A percentile compares a stretch with the other conserved stretches of the same genome.
These are phyloP conservation scores for Fraxinus cuspidata DNA, from an alignment of 257 asterid genomes.

Conservation along the genomic window DNA sequence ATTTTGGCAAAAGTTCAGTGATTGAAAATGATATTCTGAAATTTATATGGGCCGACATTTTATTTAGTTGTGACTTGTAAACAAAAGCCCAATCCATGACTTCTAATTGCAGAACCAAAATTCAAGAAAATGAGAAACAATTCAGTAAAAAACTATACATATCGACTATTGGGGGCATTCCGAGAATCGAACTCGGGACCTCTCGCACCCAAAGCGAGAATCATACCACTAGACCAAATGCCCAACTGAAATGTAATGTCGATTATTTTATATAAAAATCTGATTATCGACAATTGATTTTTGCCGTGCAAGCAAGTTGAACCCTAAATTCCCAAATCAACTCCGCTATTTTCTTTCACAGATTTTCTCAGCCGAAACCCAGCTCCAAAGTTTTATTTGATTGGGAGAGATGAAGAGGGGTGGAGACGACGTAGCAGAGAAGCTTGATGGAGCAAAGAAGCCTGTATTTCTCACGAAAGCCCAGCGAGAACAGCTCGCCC, in stretches of 20 bases:
- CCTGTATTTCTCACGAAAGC: not conserved
- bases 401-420: not conserved
- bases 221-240: conserved; percentile 56
- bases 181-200: conserved; percentile 50
- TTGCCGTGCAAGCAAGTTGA: not conserved
- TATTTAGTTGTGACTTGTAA: too few species aligned
- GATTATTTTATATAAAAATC: too few species aligned
- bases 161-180: conserved; percentile 35
- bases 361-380: not conserved
- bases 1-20: too few species aligned
- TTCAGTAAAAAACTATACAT: too few species aligned
- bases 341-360: not conserved
- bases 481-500: not conserved
- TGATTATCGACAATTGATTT: too few species aligned
- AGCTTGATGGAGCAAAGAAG: not conserved
- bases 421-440: not conserved
- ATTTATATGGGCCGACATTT: too few species aligned
- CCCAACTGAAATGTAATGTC: conserved; percentile 5
- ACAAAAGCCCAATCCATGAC: too few species aligned
- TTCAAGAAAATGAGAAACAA: too few species aligned
- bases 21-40: too few species aligned
- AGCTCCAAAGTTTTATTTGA: not conserved
- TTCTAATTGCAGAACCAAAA: too few species aligned
- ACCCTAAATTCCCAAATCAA: not conserved
- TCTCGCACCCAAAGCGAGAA: conserved; percentile 54